A percentile compares a stretch with the other conserved stretches of the same genome.
Evolutionary conservation across 75 land plant species (phyloP).

Genomic region (Selaginella moellendorffii): DNA sequence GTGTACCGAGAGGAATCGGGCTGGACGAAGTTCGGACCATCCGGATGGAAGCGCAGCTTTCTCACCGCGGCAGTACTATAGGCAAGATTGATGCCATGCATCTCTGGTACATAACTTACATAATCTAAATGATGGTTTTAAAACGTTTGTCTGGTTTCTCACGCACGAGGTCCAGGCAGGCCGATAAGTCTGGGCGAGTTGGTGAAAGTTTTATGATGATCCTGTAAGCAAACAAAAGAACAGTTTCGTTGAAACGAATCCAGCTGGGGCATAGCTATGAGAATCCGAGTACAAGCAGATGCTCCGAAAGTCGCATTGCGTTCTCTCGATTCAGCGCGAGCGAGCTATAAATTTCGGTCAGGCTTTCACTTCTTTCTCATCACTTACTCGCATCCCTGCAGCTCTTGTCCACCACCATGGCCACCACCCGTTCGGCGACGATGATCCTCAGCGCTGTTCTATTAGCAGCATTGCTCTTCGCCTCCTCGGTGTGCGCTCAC

Average conservation of each 20-base stretch:
- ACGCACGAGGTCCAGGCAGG: not conserved
- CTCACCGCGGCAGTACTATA: constrained; percentile 28
- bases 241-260: too few species aligned
- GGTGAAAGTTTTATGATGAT: not conserved
- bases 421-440: too few species aligned
- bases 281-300: not conserved
- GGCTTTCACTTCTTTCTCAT: too few species aligned
- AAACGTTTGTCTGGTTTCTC: not conserved
- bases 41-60: constrained; percentile 36
- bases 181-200: not conserved
- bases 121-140: not conserved
- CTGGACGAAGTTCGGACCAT: constrained; percentile 24
- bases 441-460: too few species aligned
- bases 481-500: not conserved
- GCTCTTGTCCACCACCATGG: too few species aligned
- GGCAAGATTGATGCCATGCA: not conserved
- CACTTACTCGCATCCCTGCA: too few species aligned
- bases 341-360: not conserved
- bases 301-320: not conserved
- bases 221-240: not conserved
- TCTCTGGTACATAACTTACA: too few species aligned
- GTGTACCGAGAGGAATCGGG: constrained; percentile 30
- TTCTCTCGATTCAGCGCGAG: not conserved
- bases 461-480: not conserved
- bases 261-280: not conserved